Percentiles rank a stretch among this genome's conserved stretches.
phyloP scores from a whole-genome alignment of 305 asterid species.

The Fraxinus nigra region DNA sequence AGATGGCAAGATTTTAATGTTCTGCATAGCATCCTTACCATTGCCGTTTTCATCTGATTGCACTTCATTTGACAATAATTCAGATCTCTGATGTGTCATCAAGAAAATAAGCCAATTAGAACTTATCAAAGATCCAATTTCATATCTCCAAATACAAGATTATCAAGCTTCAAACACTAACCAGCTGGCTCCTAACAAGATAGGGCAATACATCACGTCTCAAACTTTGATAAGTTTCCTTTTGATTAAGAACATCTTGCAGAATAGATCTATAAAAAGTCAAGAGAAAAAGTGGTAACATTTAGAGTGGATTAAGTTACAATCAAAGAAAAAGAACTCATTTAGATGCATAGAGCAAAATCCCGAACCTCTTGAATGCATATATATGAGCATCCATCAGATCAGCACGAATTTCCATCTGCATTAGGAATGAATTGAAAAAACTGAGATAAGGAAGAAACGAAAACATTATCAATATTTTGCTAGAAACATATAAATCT shows the following conservation, averaged over 20 bases:
- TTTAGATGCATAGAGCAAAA: slow-evolving; percentile 26
- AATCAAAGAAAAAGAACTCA: slow-evolving; percentile 15
- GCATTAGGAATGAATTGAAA: slow-evolving; percentile 30
- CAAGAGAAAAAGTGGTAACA: slow-evolving; percentile 21
- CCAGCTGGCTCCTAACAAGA: slow-evolving; percentile 92
- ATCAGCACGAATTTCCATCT: slow-evolving; percentile 95
- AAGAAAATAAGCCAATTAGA: slow-evolving; percentile 26
- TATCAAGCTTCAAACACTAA: slow-evolving; percentile 40
- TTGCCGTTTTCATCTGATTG: slow-evolving; percentile 75
- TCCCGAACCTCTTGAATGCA: slow-evolving; percentile 91
- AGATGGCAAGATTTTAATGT: slow-evolving; percentile 61
- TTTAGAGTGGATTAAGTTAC: slow-evolving; percentile 6
- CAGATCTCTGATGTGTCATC: slow-evolving; percentile 66
- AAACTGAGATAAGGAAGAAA: slow-evolving; percentile 3
- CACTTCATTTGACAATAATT: slow-evolving; percentile 59
- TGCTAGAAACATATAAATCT: slow-evolving; percentile 12
- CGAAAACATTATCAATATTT: slow-evolving; percentile 9
- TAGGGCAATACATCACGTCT: slow-evolving; percentile 92
- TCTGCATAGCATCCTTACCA: slow-evolving; percentile 52
- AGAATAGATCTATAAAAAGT: slow-evolving; percentile 58
- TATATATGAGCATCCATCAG: slow-evolving; percentile 98
- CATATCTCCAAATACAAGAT: neutral
- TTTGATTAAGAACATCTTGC: slow-evolving; percentile 78
- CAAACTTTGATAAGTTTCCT: slow-evolving; percentile 72
- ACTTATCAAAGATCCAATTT: slow-evolving; percentile 4